These are phyloP conservation scores for Binderoboletus segoi DNA, from an alignment of 1,284 basidiomycete genomes.

Conservation along the genomic window DNA sequence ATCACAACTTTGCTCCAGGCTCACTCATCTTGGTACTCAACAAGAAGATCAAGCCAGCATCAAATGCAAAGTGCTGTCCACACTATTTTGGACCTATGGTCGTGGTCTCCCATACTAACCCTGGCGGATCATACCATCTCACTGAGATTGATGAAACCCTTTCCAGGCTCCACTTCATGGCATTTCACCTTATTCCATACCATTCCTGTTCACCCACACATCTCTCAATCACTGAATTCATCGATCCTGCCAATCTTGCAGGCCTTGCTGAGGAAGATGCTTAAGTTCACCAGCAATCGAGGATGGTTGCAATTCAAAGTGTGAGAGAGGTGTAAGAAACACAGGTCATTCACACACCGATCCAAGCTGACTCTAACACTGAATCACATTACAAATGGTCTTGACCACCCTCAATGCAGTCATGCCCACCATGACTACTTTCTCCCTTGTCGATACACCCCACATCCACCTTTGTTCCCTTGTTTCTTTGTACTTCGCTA, in stretches of 20 bases:
- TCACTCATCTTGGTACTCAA: slow-evolving; percentile 34
- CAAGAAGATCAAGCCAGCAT: slow-evolving; percentile 23
- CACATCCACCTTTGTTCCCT: too few species aligned
- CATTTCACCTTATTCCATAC: slow-evolving; percentile 25
- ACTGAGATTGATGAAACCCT: slow-evolving; percentile 33
- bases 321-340: background rate
- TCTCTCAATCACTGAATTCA: background rate
- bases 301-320: background rate
- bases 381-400: too few species aligned
- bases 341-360: too few species aligned
- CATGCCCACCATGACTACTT: too few species aligned
- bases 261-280: background rate
- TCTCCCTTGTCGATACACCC: too few species aligned
- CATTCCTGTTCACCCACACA: background rate
- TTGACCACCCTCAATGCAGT: too few species aligned
- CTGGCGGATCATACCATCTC: slow-evolving; percentile 37
- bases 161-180: slow-evolving; percentile 15
- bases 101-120: slow-evolving; percentile 25
- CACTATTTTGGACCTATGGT: slow-evolving; percentile 37
- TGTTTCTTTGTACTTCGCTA: too few species aligned
- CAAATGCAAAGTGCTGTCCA: slow-evolving; percentile 31
- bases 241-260: background rate
- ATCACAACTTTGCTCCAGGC: slow-evolving; percentile 24
- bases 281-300: background rate
- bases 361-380: too few species aligned